phyloP scores from a whole-genome alignment of 768 basidiomycete genomes.

The Russula brevipes region DNA sequence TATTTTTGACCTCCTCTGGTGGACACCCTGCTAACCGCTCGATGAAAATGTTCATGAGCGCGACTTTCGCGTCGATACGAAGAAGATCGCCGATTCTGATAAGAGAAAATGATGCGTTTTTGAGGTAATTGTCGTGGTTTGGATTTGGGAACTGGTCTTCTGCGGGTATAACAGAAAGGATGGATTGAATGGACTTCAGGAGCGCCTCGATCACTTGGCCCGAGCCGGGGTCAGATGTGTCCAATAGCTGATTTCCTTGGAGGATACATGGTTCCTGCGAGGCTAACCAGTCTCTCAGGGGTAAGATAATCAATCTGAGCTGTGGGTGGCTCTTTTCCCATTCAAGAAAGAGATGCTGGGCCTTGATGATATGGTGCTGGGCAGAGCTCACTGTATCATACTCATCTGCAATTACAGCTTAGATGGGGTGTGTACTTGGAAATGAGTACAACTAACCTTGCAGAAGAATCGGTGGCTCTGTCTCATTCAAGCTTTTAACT shows the following conservation, averaged over 20 bases:
- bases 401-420: conserved; percentile 15
- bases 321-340: conserved; percentile 27
- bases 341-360: conserved; percentile 1
- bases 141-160: conserved; percentile 29
- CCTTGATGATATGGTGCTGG: conserved; percentile 6
- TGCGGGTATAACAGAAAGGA: conserved; percentile 43
- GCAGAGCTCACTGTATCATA: not conserved
- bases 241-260: not conserved
- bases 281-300: conserved; percentile 33
- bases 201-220: conserved; percentile 54
- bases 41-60: conserved; percentile 40
- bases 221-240: conserved; percentile 26
- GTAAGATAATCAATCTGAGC: conserved; percentile 31
- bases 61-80: conserved; percentile 41
- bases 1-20: conserved; percentile 32
- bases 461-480: conserved; percentile 8
- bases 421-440: not conserved
- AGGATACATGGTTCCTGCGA: conserved; percentile 4
- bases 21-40: conserved; percentile 36
- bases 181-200: conserved; percentile 59
- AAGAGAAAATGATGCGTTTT: conserved; percentile 42
- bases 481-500: not conserved
- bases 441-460: conserved; percentile 6
- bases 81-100: conserved; percentile 46
- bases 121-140: conserved; percentile 47